Base-by-base conservation (phyloP, 2,329 filamentous ascomycete species). In the Xylariaceae sp. region DNA sequence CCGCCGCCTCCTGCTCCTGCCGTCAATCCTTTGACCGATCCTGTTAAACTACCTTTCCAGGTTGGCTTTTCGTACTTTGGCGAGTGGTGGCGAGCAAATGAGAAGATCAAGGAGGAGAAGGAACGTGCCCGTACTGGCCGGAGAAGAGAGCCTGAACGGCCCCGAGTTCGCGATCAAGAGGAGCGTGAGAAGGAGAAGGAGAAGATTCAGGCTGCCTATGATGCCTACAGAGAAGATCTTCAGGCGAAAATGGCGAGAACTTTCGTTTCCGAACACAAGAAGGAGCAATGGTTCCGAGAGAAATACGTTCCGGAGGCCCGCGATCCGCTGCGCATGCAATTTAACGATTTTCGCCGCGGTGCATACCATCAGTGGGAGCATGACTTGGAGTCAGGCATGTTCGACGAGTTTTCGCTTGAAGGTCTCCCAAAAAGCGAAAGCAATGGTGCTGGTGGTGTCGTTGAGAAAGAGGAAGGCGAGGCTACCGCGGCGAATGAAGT, bases 201-300 rank as follows among this genome's bases (percentile, higher is more conserved):
- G 54, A 88, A 85, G 73, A 93, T 93, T 18, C 89, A 93, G 68
- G 78, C 78, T 11, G 84, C 85, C 1, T 88, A 88, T 66, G 85
- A 88, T 67, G 65, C 77, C 0, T 88, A 88, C 70, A 87, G 87
- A 66, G 85, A 88, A 69, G 85, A 88, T 42, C 76, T 88, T 1
- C 85, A 88, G 68, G 84, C 82, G 3, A 88, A 86, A 72, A 93
- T 96, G 88, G 92, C 94, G 0, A 87, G 92, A 65, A 80, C 84
- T 1, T 99, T 99, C 72, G 94, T 99, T 48, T 85, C 88, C 53
- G 88, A 92, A 67, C 94, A 99, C 75, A 96, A 96, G 73, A 86
- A 87, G 49, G 94, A 99, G 73, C 93, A 99, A 72, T 99, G 94
- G 94, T 99, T 99, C 77, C 90, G 88, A 67, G 94, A 99, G 75